These are phyloP conservation scores for Russula brevipes DNA, from an alignment of 768 basidiomycete species.

Conservation along the genomic window DNA sequence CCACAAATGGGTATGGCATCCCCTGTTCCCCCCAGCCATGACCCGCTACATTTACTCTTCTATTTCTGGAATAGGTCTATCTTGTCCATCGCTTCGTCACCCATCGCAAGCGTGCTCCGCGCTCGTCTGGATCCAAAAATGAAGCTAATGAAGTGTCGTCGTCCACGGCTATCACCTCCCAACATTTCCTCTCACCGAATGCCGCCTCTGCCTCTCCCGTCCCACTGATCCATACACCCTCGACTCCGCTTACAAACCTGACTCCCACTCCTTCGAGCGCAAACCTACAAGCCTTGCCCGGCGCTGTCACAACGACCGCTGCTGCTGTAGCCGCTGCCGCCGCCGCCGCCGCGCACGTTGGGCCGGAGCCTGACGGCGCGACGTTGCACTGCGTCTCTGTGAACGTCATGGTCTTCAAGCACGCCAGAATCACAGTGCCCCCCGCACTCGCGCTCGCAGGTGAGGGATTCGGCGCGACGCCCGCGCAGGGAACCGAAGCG, in stretches of 20 bases:
- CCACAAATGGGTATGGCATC: slow-evolving; percentile 63
- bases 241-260: slow-evolving; percentile 3
- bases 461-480: slow-evolving; percentile 48
- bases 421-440: slow-evolving; percentile 67
- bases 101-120: slow-evolving; percentile 37
- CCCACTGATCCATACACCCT: slow-evolving; percentile 10
- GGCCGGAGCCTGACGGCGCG: slow-evolving; percentile 49
- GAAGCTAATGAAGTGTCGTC: slow-evolving; percentile 26
- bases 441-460: slow-evolving; percentile 55
- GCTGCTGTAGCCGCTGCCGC: not conserved
- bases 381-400: slow-evolving; percentile 58
- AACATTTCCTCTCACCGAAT: not conserved
- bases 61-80: slow-evolving; percentile 44
- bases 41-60: not conserved
- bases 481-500: slow-evolving; percentile 12
- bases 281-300: not conserved
- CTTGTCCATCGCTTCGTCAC: slow-evolving; percentile 60
- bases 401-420: slow-evolving; percentile 63
- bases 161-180: slow-evolving; percentile 13
- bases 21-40: not conserved
- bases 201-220: not conserved
- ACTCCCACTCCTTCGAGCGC: slow-evolving; percentile 16
- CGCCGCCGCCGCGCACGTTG: slow-evolving; percentile 2
- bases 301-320: not conserved
- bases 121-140: slow-evolving; percentile 16